phyloP scores from a whole-genome alignment of 208 protist genomes.

The Crithidia fasciculata region DNA sequence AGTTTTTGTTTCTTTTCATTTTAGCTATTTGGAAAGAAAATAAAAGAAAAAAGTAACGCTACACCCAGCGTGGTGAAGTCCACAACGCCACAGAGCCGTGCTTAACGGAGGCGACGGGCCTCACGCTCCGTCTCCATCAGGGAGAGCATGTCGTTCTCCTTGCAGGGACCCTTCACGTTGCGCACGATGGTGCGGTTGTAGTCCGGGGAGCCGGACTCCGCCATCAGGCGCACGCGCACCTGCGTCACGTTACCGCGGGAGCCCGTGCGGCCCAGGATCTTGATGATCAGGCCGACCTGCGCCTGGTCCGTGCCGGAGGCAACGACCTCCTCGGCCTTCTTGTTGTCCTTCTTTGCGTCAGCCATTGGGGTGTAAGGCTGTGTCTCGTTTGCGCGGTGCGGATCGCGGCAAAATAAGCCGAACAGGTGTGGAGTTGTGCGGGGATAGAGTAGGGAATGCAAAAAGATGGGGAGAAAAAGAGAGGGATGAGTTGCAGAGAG shows the following conservation, averaged over 20 bases:
- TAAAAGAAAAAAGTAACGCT: constrained; percentile 37
- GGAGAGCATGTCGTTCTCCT: constrained; percentile 98
- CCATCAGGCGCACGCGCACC: constrained; percentile 96
- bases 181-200: constrained; percentile 97
- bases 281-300: constrained; percentile 96
- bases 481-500: neutral
- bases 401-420: neutral
- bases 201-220: constrained; percentile 86
- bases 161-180: constrained; percentile 99
- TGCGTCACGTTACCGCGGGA: constrained; percentile 99
- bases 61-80: constrained; percentile 7
- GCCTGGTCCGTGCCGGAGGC: constrained; percentile 77
- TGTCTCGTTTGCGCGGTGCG: neutral
- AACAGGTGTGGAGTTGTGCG: too few relatives aligned
- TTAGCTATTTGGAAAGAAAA: constrained; percentile 1
- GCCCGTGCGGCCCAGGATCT: constrained; percentile 99
- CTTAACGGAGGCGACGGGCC: constrained; percentile 98
- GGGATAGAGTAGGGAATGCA: too few relatives aligned
- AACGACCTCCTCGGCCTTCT: constrained; percentile 84
- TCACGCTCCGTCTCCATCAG: constrained; percentile 99
- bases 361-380: constrained; percentile 43
- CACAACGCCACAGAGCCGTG: constrained; percentile 23
- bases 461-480: neutral
- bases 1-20: constrained; percentile 30
- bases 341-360: constrained; percentile 90